phyloP scores from a whole-genome alignment of 768 basidiomycete species.

The Naganishia onofrii region DNA sequence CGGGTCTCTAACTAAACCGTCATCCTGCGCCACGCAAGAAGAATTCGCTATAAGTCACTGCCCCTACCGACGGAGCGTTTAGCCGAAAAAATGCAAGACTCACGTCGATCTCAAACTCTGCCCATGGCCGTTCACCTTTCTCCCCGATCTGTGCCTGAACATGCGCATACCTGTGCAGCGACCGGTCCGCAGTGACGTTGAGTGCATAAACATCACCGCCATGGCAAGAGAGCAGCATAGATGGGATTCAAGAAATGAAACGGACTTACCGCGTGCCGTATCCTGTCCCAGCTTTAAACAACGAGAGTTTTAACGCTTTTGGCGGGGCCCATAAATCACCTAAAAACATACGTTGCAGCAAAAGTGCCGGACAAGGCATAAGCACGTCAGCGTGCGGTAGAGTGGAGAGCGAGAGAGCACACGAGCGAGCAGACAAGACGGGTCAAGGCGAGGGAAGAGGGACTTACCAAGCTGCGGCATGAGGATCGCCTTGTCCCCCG shows the following conservation, averaged over 20 bases:
- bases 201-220: no score
- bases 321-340: constrained; percentile 48
- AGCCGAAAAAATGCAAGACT: constrained; percentile 24
- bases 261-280: constrained; percentile 41
- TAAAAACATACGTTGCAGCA: neutral
- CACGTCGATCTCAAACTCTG: constrained; percentile 45
- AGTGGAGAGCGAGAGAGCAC: neutral
- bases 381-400: neutral
- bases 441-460: neutral
- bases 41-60: neutral
- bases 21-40: neutral
- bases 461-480: constrained; percentile 50
- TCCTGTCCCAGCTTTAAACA: constrained; percentile 43
- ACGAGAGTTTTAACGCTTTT: constrained; percentile 40
- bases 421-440: neutral
- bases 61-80: neutral
- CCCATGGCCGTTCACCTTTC: constrained; percentile 38
- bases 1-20: neutral
- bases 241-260: neutral
- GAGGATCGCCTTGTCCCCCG: constrained; percentile 46
- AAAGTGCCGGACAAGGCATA: neutral
- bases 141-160: constrained; percentile 25
- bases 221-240: neutral
- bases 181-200: no score
- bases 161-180: constrained; percentile 22